A percentile compares a stretch with the other conserved stretches of the same genome.
Conservation (phyloP, 257 asterid species). For the Lycium barbarum region DNA sequence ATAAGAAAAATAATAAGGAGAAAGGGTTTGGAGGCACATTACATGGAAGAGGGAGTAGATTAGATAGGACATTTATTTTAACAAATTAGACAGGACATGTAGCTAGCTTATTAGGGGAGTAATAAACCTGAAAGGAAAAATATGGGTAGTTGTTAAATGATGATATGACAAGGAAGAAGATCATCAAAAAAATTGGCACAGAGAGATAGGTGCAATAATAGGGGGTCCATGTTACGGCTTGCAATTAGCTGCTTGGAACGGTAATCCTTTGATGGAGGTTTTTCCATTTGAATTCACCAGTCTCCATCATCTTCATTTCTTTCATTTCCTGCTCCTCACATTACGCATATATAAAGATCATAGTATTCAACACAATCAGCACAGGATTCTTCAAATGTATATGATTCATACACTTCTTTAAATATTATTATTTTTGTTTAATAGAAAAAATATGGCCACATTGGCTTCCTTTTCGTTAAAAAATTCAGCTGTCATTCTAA, state of each 20-base stretch:
- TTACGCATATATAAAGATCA: neutral
- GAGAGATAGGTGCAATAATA: neutral
- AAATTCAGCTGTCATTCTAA: slow-evolving; percentile 22
- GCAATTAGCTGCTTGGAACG: slow-evolving; percentile 65
- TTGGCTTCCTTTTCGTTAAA: slow-evolving; percentile 20
- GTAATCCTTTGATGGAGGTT: slow-evolving; percentile 10
- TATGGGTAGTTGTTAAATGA: neutral
- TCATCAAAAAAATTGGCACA: neutral
- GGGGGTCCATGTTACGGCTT: slow-evolving; percentile 68
- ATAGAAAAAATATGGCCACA: slow-evolving; percentile 22
- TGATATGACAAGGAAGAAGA: neutral
- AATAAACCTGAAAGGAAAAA: neutral
- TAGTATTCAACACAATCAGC: slow-evolving; percentile 34
- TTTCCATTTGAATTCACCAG: slow-evolving; percentile 7
- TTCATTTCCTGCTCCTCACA: neutral
- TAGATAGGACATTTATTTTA: too few relatives aligned
- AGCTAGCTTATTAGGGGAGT: slow-evolving; percentile 7
- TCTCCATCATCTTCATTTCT: neutral
- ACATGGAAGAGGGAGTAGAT: neutral
- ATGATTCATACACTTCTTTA: neutral
- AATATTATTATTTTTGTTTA: too few relatives aligned
- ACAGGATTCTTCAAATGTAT: neutral
- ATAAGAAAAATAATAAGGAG: neutral
- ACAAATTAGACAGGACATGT: neutral
- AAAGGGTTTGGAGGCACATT: neutral